Conservation (phyloP, 1,139 yeast species). For the Diutina catenulata region DNA sequence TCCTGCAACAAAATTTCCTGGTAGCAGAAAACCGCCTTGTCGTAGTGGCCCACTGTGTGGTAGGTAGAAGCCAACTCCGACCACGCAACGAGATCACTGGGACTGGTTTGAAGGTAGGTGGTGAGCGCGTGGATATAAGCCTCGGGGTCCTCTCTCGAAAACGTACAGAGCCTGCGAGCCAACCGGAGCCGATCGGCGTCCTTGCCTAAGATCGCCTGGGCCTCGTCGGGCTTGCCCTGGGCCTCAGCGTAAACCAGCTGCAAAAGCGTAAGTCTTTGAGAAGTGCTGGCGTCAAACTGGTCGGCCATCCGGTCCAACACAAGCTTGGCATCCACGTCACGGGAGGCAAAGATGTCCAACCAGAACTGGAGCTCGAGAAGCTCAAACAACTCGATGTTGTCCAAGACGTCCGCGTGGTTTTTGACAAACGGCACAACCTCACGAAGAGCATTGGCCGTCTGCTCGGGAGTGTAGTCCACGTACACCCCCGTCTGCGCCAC, state of each 20-base stretch:
- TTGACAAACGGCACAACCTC: slow-evolving; percentile 8
- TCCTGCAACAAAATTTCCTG: slow-evolving; percentile 57
- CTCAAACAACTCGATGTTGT: slow-evolving; percentile 35
- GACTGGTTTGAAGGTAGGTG: slow-evolving; percentile 42
- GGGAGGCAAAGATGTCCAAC: slow-evolving; percentile 48
- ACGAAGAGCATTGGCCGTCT: not conserved
- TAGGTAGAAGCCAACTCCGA: slow-evolving; percentile 62
- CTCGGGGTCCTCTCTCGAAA: slow-evolving; percentile 14
- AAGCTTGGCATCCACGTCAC: slow-evolving; percentile 61
- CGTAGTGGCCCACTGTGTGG: slow-evolving; percentile 45
- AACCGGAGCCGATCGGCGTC: slow-evolving; percentile 25
- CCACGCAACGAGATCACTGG: slow-evolving; percentile 71
- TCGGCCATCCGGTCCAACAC: slow-evolving; percentile 55
- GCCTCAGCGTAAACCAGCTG: slow-evolving; percentile 49
- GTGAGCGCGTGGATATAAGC: slow-evolving; percentile 39
- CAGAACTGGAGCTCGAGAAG: slow-evolving; percentile 65
- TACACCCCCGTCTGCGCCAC: slow-evolving; percentile 2
- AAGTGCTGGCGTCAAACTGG: slow-evolving; percentile 36
- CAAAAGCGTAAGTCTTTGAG: slow-evolving; percentile 48
- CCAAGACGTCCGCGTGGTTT: slow-evolving; percentile 8
- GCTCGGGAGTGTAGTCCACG: slow-evolving; percentile 1
- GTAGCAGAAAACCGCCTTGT: slow-evolving; percentile 52
- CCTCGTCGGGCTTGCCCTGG: slow-evolving; percentile 15
- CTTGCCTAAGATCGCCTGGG: slow-evolving; percentile 26
- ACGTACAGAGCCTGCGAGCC: slow-evolving; percentile 25